These are phyloP conservation scores for Colletotrichum euphorbiae DNA, from an alignment of 2,329 filamentous ascomycete genomes.

Conservation along the genomic window DNA sequence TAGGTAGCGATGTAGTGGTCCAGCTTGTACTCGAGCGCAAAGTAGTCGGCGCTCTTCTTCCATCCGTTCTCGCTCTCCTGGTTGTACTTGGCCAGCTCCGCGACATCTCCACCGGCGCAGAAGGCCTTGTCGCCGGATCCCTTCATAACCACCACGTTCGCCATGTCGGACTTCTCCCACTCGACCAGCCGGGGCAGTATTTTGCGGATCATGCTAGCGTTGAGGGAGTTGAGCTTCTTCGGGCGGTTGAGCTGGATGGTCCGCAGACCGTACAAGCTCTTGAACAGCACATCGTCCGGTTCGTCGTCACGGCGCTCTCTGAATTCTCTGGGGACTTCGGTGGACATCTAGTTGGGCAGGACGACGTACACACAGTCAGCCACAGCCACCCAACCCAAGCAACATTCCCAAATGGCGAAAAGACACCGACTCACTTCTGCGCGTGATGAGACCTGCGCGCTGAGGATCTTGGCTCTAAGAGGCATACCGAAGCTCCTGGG, in stretches of 20 bases:
- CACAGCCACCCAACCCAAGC: not conserved
- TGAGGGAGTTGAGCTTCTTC: conserved; percentile 90
- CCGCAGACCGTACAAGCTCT: conserved; percentile 87
- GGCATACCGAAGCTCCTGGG: conserved; percentile 73
- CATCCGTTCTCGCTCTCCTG: conserved; percentile 75
- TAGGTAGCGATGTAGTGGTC: conserved; percentile 97
- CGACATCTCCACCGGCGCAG: conserved; percentile 94
- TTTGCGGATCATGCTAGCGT: conserved; percentile 94
- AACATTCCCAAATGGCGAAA: not conserved
- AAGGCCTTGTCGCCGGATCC: conserved; percentile 87
- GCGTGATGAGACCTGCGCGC: conserved; percentile 45
- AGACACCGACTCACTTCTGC: conserved; percentile 32
- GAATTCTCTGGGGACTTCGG: conserved; percentile 47
- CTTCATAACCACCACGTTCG: conserved; percentile 92
- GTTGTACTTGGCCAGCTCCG: conserved; percentile 80
- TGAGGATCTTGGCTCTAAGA: conserved; percentile 79
- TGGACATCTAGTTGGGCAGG: conserved; percentile 51
- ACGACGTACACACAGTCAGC: too few relatives aligned
- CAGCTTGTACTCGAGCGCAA: conserved; percentile 93
- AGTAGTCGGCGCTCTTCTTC: conserved; percentile 83
- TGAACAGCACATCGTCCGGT: conserved; percentile 92
- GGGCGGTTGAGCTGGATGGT: conserved; percentile 95
- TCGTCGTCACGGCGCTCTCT: conserved; percentile 76
- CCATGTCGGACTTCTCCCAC: conserved; percentile 95
- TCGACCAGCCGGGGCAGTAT: conserved; percentile 90